These are phyloP conservation scores for Sugiyamaella boreocaroliniensis DNA, from an alignment of 805 yeast genomes.

Conservation along the genomic window DNA sequence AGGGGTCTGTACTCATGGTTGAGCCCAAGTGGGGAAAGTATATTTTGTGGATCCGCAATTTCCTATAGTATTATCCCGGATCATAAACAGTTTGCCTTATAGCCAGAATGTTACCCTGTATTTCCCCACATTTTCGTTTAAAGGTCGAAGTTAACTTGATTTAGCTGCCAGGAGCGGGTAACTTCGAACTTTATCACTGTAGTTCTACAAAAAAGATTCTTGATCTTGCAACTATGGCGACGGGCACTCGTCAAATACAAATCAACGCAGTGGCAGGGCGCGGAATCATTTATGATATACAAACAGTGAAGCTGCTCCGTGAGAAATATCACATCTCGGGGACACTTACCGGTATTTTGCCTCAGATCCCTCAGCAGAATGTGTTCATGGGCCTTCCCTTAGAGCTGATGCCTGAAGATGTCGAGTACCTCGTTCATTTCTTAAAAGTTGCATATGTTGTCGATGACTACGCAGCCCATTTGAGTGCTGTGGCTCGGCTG, in stretches of 20 bases:
- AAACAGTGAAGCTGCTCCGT: conserved; percentile 49
- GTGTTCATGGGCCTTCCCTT: conserved; percentile 80
- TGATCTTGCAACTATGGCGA: background rate
- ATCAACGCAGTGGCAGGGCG: conserved; percentile 37
- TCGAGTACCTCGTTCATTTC: conserved; percentile 50
- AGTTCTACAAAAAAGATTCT: no score
- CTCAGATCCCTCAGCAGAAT: conserved; percentile 91
- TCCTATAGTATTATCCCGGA: background rate
- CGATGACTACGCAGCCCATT: conserved; percentile 34
- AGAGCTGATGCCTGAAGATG: conserved; percentile 66
- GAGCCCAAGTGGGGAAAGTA: conserved; percentile 87
- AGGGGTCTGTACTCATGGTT: conserved; percentile 64
- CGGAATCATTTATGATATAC: conserved; percentile 54
- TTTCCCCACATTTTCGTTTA: no score
- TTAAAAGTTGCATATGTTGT: conserved; percentile 39
- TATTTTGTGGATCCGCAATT: conserved; percentile 41
- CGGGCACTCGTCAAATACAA: conserved; percentile 18
- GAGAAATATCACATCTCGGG: conserved; percentile 61
- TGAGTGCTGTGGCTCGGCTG: conserved; percentile 12
- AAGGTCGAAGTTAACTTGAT: no score
- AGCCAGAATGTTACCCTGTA: background rate
- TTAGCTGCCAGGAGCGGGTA: no score
- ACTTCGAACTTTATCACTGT: no score
- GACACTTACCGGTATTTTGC: conserved; percentile 71
- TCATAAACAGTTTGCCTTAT: background rate